Base-by-base conservation (phyloP, 306 rosid species). In the Corylus avellana region DNA sequence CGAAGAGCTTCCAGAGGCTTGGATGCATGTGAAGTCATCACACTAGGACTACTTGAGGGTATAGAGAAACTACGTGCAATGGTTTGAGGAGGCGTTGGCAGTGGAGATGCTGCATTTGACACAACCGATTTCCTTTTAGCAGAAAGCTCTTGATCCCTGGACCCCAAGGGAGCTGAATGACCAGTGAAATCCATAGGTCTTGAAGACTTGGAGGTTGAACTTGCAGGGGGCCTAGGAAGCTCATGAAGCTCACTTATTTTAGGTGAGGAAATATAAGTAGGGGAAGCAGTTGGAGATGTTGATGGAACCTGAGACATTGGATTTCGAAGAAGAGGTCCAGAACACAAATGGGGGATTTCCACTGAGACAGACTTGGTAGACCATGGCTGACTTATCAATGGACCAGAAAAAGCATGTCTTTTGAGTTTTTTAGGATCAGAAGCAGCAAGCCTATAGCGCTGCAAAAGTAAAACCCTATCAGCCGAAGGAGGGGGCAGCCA, bases 191-290 rank as follows among this genome's bases (percentile, higher is more conserved):
- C 91, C 39, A 72, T 50, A 70, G 87, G 80, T 85, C 89, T 91
- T 46, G 97, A 51, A 44, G 90, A 87, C 82, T 78, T 90, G 63
- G 88, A 78, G 17, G 84, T 75, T 76, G 83, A 88, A 85, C 84
- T 79, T 77, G 79, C 71, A 29, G 98, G 99, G 79, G 99, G 98
- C 85, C 94, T 87, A 1, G 99, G 99, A 83, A 96, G 97, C 84
- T 93, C 99, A 72, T 96, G 98, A 86, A 96, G 98, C 90, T 96
- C 99, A 51, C 95, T 93, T 78, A 96, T 96, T 81, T 88, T 90
- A 68, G 98, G 98, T 0, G 99, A 87, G 70, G 99, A 91, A 74
- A 74, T 35, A 74, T 90, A 81, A 63, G 97, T 89, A 67, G 98
- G 98, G 32, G 97, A 95, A 77, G 92, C 85, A 85, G 61, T 83